phyloP scores from a whole-genome alignment of 176 grass and related monocot species.

The Dendrocalamus sinicus region DNA sequence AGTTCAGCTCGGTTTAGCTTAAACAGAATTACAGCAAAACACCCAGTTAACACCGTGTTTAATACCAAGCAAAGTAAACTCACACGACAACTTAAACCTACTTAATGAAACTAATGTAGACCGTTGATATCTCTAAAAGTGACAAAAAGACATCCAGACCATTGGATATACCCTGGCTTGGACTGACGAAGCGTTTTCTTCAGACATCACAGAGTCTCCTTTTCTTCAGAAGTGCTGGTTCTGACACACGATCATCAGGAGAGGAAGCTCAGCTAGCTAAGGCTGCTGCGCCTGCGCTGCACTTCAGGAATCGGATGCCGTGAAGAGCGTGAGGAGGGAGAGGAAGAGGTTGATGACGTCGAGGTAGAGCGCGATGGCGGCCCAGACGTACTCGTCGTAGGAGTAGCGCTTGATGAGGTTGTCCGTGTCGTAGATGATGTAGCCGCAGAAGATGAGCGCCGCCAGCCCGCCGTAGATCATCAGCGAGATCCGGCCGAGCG shows the following conservation, averaged over 20 bases:
- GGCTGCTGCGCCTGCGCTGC: not conserved
- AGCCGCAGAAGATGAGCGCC: conserved; percentile 82
- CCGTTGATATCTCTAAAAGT: too few species aligned
- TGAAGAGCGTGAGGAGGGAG: conserved; percentile 86
- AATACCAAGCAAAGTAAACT: too few species aligned
- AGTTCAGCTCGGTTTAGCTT: too few species aligned
- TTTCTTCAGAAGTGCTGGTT: too few species aligned
- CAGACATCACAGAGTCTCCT: too few species aligned
- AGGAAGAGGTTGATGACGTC: conserved; percentile 94
- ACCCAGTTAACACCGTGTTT: too few species aligned
- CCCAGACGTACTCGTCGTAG: conserved; percentile 96
- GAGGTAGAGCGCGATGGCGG: conserved; percentile 82
- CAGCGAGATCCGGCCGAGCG: conserved; percentile 63
- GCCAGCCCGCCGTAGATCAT: conserved; percentile 81
- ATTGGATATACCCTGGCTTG: too few species aligned
- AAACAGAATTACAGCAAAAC: too few species aligned
- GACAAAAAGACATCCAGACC: too few species aligned
- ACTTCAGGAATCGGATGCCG: conserved; percentile 65
- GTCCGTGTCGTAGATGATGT: conserved; percentile 95
- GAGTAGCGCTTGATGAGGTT: conserved; percentile 94
- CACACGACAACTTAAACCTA: too few species aligned
- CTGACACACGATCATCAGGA: conserved; percentile 1
- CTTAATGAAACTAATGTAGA: too few species aligned
- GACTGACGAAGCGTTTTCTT: too few species aligned
- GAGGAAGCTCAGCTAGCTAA: not conserved